These are phyloP conservation scores for Staphylotrichum longicolle DNA, from an alignment of 495 filamentous ascomycete species.

Conservation along the genomic window DNA sequence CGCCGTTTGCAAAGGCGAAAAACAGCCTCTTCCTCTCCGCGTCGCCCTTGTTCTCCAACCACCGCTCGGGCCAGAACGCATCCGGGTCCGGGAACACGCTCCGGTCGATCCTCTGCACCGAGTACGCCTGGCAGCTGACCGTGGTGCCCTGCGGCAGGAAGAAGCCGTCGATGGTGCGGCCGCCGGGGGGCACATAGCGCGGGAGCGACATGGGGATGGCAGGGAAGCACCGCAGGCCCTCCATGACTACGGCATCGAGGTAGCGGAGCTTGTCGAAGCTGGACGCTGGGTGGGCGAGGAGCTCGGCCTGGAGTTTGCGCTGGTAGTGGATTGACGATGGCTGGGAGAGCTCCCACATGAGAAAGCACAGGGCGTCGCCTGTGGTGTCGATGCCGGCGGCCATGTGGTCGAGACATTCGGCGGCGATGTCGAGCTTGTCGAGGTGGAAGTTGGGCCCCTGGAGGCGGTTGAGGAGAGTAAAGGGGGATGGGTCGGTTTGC, in stretches of 20 bases:
- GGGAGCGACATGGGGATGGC: conserved; percentile 67
- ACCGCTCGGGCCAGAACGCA: conserved; percentile 60
- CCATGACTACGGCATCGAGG: conserved; percentile 61
- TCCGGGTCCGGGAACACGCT: conserved; percentile 56
- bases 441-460: conserved; percentile 28
- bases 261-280: conserved; percentile 54
- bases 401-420: conserved; percentile 52
- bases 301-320: conserved; percentile 47
- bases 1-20: conserved; percentile 55
- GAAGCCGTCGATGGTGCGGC: conserved; percentile 48
- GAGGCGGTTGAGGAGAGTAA: conserved; percentile 48
- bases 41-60: conserved; percentile 54
- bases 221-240: conserved; percentile 57
- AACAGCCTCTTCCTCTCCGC: conserved; percentile 48
- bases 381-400: conserved; percentile 68
- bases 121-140: conserved; percentile 56
- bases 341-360: conserved; percentile 65
- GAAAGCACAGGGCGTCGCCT: conserved; percentile 61
- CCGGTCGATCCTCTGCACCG: conserved; percentile 51
- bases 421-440: conserved; percentile 44
- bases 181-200: conserved; percentile 56
- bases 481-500: conserved; percentile 37
- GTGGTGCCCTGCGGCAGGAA: conserved; percentile 49
- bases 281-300: conserved; percentile 35
- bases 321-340: conserved; percentile 49